Conservation (phyloP, 805 yeast species). For the Kregervanrija delftensis region DNA sequence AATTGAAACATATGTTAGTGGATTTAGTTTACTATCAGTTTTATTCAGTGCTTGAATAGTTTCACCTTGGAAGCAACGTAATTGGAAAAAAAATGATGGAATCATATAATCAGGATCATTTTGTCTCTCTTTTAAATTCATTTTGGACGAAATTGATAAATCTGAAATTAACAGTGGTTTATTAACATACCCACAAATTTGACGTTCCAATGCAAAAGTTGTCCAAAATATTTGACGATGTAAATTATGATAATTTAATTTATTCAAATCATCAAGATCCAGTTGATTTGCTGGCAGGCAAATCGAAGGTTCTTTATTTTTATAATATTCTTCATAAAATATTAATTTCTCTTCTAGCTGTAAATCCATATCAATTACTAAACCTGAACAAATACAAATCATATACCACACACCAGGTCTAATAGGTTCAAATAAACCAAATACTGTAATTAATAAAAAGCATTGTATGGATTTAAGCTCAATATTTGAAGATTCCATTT, state of each 20-base stretch:
- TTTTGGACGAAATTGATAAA: conserved; percentile 8
- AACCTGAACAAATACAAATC: conserved; percentile 33
- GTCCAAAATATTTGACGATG: conserved; percentile 37
- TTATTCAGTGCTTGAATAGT: conserved; percentile 10
- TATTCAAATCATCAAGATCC: conserved; percentile 6
- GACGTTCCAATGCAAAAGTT: conserved; percentile 38
- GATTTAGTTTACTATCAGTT: no score
- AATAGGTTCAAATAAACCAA: conserved; percentile 38
- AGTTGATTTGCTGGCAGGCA: not conserved
- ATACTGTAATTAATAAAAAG: conserved; percentile 30
- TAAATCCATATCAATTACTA: conserved; percentile 30
- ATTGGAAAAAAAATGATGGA: conserved; percentile 9
- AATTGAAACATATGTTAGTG: not conserved
- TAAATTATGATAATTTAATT: conserved; percentile 5
- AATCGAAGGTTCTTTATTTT: not conserved
- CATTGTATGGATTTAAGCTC: conserved; percentile 33
- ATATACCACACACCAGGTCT: conserved; percentile 42
- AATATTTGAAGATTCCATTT: conserved; percentile 1
- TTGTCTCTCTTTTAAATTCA: not conserved
- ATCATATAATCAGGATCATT: conserved; percentile 4
- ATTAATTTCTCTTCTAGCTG: conserved; percentile 1
- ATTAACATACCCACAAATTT: conserved; percentile 37
- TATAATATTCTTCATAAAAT: conserved; percentile 1
- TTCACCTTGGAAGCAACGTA: conserved; percentile 12
- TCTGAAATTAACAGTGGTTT: conserved; percentile 41